Evolutionary conservation across 2,329 filamentous ascomycete species (phyloP).

Genomic region (Periconia digitata): DNA sequence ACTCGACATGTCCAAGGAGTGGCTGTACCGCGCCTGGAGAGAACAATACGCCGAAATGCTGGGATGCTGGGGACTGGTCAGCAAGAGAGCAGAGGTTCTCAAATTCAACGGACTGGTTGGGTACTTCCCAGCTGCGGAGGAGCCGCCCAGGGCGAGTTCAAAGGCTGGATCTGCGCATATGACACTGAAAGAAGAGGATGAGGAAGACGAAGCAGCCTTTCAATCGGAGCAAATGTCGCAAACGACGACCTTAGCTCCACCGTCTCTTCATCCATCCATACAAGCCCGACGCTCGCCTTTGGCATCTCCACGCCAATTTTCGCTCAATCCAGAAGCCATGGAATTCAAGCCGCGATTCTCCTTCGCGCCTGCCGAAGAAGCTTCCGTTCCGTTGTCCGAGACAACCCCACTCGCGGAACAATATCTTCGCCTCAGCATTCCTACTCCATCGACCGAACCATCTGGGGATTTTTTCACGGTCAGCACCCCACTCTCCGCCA

Average conservation of each 20-base stretch:
- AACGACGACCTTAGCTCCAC: conserved; percentile 28
- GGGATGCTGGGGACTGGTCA: conserved; percentile 59
- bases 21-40: conserved; percentile 56
- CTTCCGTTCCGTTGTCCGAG: conserved; percentile 14
- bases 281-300: conserved; percentile 27
- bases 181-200: conserved; percentile 19
- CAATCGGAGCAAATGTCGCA: conserved; percentile 20
- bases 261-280: conserved; percentile 11
- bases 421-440: conserved; percentile 34
- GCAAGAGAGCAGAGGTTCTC: conserved; percentile 59
- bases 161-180: conserved; percentile 31
- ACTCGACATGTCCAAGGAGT: conserved; percentile 52
- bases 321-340: conserved; percentile 40
- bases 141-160: conserved; percentile 22
- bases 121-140: conserved; percentile 28
- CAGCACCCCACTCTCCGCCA: conserved; percentile 14
- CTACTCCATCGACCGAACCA: conserved; percentile 16
- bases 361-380: conserved; percentile 17
- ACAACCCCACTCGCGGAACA: conserved; percentile 25
- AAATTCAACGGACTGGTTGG: conserved; percentile 54
- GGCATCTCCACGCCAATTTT: conserved; percentile 31
- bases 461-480: conserved; percentile 14
- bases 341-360: conserved; percentile 32
- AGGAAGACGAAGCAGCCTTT: conserved; percentile 11
- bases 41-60: conserved; percentile 60